Percentiles rank a stretch among this genome's conserved stretches.
Conservation (phyloP, 148 eudicot genomes). For the Polygonum aviculare region DNA sequence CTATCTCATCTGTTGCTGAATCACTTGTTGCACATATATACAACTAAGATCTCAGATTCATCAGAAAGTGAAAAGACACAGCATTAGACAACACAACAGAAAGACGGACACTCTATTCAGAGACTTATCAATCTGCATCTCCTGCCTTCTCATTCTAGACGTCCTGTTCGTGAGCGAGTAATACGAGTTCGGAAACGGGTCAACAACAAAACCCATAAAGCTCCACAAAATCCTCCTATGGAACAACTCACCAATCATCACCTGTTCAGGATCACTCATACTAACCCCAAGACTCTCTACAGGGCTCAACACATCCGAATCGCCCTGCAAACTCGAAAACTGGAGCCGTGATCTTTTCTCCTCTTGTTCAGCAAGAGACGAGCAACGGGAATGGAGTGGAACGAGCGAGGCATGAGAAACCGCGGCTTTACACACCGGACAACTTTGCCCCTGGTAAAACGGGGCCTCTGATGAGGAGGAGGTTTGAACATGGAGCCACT, state of each 20-base stretch:
- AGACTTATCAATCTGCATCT: too few relatives aligned
- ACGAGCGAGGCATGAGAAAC: conserved; percentile 57
- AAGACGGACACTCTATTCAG: conserved; percentile 42
- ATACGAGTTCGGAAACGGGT: conserved; percentile 40
- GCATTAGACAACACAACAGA: background rate
- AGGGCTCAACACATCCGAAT: background rate
- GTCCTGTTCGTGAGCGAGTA: conserved; percentile 20
- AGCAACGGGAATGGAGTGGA: conserved; percentile 65
- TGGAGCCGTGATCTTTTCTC: conserved; percentile 15
- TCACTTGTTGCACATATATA: too few relatives aligned
- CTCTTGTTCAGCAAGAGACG: conserved; percentile 27
- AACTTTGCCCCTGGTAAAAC: conserved; percentile 32
- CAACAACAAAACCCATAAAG: conserved; percentile 36
- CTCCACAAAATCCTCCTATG: conserved; percentile 58
- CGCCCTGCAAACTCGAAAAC: background rate
- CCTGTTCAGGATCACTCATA: conserved; percentile 44
- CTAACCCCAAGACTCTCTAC: conserved; percentile 18
- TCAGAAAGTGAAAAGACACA: too few relatives aligned
- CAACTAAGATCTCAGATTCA: too few relatives aligned
- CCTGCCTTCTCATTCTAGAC: conserved; percentile 54
- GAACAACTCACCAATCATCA: conserved; percentile 66
- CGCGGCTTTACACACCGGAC: conserved; percentile 75
- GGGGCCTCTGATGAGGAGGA: conserved; percentile 28
- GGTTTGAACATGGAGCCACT: conserved; percentile 64
- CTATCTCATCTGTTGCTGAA: too few relatives aligned